phyloP scores from a whole-genome alignment of 2,329 filamentous ascomycete species.

The Paraphoma chrysanthemicola region DNA sequence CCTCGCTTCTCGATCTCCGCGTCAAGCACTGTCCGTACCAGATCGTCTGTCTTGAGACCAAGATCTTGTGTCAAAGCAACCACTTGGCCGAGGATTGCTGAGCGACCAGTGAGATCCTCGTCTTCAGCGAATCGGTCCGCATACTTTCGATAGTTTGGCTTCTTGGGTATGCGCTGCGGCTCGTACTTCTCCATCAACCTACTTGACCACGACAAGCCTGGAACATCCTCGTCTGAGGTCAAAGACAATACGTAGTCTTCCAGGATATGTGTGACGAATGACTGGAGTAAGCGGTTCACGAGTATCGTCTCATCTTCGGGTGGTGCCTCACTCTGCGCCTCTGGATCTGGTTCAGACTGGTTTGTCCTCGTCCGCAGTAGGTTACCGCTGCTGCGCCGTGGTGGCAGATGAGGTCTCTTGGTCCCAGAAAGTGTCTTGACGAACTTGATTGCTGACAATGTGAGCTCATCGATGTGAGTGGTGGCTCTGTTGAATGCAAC shows the following conservation, averaged over 20 bases:
- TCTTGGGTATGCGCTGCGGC: constrained; percentile 63
- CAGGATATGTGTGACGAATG: constrained; percentile 78
- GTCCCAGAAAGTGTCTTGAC: constrained; percentile 72
- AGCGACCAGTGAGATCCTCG: constrained; percentile 65
- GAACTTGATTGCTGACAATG: constrained; percentile 73
- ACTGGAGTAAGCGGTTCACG: constrained; percentile 71
- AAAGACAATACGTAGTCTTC: constrained; percentile 73
- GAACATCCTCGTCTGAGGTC: constrained; percentile 52
- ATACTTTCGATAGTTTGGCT: constrained; percentile 68
- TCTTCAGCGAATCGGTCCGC: constrained; percentile 71
- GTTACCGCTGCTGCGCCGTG: constrained; percentile 62
- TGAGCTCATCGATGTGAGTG: constrained; percentile 67
- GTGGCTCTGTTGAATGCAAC: constrained; percentile 68
- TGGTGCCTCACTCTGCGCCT: constrained; percentile 56
- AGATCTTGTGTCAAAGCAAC: constrained; percentile 70
- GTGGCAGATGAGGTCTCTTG: constrained; percentile 70
- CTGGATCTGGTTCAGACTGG: constrained; percentile 60
- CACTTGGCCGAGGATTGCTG: constrained; percentile 74
- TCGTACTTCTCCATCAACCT: constrained; percentile 72
- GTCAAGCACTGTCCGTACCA: constrained; percentile 54
- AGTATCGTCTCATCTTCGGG: constrained; percentile 65
- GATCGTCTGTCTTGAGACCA: constrained; percentile 55
- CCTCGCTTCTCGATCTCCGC: constrained; percentile 49
- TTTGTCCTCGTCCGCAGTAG: constrained; percentile 47
- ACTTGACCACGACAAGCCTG: constrained; percentile 58